Evolutionary conservation across 2,329 filamentous ascomycete genomes (phyloP), one percentile per base, ranked within the genome.

Genomic region (Xylariaceae sp.): DNA sequence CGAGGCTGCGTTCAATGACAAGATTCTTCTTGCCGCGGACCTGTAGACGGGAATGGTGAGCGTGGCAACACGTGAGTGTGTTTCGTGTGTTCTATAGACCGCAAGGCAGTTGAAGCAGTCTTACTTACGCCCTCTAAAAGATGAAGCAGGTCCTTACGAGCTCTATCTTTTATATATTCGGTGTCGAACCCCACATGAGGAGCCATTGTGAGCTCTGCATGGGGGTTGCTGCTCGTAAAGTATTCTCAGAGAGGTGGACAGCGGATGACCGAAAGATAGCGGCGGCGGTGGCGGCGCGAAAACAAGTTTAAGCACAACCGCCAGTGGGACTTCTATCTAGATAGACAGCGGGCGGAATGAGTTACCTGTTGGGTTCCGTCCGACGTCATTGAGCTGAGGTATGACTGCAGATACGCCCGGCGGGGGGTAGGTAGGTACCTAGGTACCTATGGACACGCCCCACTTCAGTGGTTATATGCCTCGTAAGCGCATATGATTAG

Each of bases 21-120:
- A 99, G 79, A 68, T 96, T 97, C 80, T 99, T 99, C 83, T 97
- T 99, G 64, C 95, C 95, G 70, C 92, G 89, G 62, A 97, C 90
- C 94, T 99, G 68, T 59, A 51, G 56, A 55, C 27, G 3, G 47
- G 19, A 43, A 12, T 55, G 43, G 60, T 65, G 53, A 57, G 58
- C 55, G 64, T 51, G 3, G 46, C 45, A 54, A 51, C 45, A 53
- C 40, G 54, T 55, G 49, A 45, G 42, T 53, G n/a, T 44, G 48
- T 47, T 47, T 26, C 19, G 19, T 19, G 19, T 19, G 19, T 19
- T 19, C 19, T 19, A 19, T 19, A 19, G 19, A 53, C 51, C 32
- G 43, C 44, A 43, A 50, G 54, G 54, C 55, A 52, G 59, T 56
- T 45, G 47, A 55, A 55, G 61, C 62, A 60, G 60, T 56, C 64